phyloP scores from a whole-genome alignment of 2,329 filamentous ascomycete species.

The Fusarium luffae region DNA sequence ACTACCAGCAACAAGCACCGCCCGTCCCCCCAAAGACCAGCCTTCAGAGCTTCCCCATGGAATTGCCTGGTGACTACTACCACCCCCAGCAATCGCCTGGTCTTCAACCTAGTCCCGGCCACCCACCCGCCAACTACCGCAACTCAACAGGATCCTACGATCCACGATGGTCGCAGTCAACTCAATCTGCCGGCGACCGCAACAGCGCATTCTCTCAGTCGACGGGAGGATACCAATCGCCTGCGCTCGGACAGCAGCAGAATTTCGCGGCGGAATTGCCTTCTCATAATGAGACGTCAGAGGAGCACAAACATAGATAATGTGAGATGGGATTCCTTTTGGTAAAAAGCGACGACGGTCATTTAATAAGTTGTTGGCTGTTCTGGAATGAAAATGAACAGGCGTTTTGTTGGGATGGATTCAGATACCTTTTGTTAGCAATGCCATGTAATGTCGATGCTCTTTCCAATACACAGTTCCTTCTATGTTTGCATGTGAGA shows the following conservation, averaged over 20 bases:
- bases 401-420: slow-evolving; percentile 22
- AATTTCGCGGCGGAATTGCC: slow-evolving; percentile 57
- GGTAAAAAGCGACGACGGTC: slow-evolving; percentile 3
- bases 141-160: slow-evolving; percentile 45
- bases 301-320: slow-evolving; percentile 53
- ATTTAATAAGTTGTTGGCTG: slow-evolving; percentile 5
- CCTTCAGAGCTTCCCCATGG: slow-evolving; percentile 48
- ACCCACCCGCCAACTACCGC: slow-evolving; percentile 35
- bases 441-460: background rate
- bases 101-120: slow-evolving; percentile 40
- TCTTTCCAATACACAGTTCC: background rate
- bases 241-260: slow-evolving; percentile 56
- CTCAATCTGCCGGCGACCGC: slow-evolving; percentile 36
- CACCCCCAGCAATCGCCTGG: slow-evolving; percentile 53
- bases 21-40: slow-evolving; percentile 42
- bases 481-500: background rate
- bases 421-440: slow-evolving; percentile 23
- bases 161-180: slow-evolving; percentile 57
- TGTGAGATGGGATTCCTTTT: background rate
- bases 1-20: slow-evolving; percentile 38
- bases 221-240: slow-evolving; percentile 51
- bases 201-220: slow-evolving; percentile 44
- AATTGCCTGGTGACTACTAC: slow-evolving; percentile 63
- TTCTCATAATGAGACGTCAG: slow-evolving; percentile 60
- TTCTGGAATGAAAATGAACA: slow-evolving; percentile 19